phyloP scores from a whole-genome alignment of 2,329 filamentous ascomycete genomes.

The Scedosporium minutisporum region DNA sequence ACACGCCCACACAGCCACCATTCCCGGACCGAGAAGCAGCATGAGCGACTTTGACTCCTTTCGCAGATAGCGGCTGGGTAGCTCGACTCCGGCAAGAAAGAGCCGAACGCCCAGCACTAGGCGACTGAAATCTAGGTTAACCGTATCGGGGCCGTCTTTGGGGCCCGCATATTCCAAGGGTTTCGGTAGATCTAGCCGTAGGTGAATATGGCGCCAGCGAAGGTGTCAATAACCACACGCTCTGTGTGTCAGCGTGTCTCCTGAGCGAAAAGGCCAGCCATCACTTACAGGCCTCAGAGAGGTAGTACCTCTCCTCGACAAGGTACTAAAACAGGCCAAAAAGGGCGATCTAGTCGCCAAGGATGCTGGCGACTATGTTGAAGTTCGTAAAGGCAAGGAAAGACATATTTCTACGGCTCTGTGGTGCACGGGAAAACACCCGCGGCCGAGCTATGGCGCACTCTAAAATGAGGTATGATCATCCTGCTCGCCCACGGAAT shows the following conservation, averaged over 20 bases:
- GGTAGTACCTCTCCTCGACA: slow-evolving; percentile 80
- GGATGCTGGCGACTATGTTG: slow-evolving; percentile 70
- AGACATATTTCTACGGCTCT: neutral
- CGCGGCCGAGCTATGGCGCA: too few relatives aligned
- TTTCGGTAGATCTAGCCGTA: slow-evolving; percentile 64
- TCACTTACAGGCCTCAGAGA: slow-evolving; percentile 73
- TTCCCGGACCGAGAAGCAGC: slow-evolving; percentile 71
- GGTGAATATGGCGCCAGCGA: slow-evolving; percentile 71
- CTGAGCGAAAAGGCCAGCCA: slow-evolving; percentile 14
- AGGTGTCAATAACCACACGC: slow-evolving; percentile 64
- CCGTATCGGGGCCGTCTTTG: slow-evolving; percentile 50
- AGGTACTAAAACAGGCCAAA: slow-evolving; percentile 87
- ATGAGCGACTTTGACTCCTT: slow-evolving; percentile 69
- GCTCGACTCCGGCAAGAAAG: slow-evolving; percentile 77
- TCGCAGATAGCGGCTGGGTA: slow-evolving; percentile 72
- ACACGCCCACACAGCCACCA: slow-evolving; percentile 77
- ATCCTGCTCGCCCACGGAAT: too few relatives aligned
- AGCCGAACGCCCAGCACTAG: slow-evolving; percentile 86
- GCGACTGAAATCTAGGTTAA: slow-evolving; percentile 76
- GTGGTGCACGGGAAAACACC: too few relatives aligned
- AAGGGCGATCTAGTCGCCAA: slow-evolving; percentile 82
- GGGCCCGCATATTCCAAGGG: slow-evolving; percentile 64
- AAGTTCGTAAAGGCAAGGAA: slow-evolving; percentile 61
- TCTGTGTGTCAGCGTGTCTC: neutral
- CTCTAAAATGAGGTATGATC: too few relatives aligned